phyloP scores from a whole-genome alignment of 2,329 filamentous ascomycete species.

The Penicillium sp. region DNA sequence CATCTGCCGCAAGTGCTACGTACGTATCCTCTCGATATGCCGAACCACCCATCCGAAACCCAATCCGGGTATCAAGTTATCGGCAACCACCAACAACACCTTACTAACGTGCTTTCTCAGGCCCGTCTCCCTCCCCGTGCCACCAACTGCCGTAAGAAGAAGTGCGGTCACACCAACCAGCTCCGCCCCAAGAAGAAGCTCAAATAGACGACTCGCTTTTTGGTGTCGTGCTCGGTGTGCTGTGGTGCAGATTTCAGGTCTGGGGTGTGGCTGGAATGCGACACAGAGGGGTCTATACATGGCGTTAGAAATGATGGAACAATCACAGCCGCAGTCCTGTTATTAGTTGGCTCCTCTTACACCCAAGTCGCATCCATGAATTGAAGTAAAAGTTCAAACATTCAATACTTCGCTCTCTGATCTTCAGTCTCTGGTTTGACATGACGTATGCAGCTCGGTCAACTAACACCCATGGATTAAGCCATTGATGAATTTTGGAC shows the following conservation, averaged over 20 bases:
- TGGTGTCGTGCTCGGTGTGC: constrained; percentile 45
- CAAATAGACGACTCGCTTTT: constrained; percentile 57
- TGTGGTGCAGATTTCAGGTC: constrained; percentile 28
- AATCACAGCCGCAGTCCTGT: constrained; percentile 35
- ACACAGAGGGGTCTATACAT: constrained; percentile 33
- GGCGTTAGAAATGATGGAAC: constrained; percentile 39
- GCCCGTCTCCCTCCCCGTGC: constrained; percentile 91
- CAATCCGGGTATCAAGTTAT: background rate
- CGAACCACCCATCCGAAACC: background rate
- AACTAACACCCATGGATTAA: no score
- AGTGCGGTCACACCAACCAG: constrained; percentile 99
- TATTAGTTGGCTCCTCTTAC: constrained; percentile 34
- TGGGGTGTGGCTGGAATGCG: constrained; percentile 32
- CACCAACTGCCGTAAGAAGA: constrained; percentile 99
- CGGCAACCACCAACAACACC: background rate
- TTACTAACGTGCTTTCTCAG: constrained; percentile 27
- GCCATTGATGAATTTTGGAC: no score
- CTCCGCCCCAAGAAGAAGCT: constrained; percentile 99
- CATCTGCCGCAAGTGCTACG: constrained; percentile 99
- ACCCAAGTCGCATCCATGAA: constrained; percentile 33
- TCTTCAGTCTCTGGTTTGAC: no score
- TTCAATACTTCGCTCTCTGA: constrained; percentile 7
- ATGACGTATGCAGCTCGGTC: no score
- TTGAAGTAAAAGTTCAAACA: constrained; percentile 35
- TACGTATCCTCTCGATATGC: constrained; percentile 47